These are phyloP conservation scores for Heracleum sosnowskyi DNA, from an alignment of 129 eudicot species.

Conservation along the genomic window DNA sequence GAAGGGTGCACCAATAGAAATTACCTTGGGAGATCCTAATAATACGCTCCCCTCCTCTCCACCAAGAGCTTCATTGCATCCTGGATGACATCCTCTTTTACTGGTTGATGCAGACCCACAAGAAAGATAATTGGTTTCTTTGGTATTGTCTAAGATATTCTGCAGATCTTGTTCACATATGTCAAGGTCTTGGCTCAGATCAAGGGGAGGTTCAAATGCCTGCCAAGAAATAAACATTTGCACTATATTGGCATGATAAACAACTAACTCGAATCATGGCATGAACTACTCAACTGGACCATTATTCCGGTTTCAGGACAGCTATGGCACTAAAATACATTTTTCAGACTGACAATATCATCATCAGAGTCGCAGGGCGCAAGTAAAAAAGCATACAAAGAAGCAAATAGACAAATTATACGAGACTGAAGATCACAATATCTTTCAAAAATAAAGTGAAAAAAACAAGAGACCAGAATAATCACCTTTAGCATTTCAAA, in stretches of 20 bases:
- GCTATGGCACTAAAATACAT: not conserved
- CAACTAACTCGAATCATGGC: not conserved
- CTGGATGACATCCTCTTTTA: slow-evolving; percentile 19
- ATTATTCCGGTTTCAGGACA: not conserved
- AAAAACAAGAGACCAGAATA: not conserved
- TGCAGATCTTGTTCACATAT: slow-evolving; percentile 32
- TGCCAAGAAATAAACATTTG: slow-evolving; percentile 21
- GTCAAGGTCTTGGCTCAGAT: slow-evolving; percentile 63
- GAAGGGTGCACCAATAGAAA: slow-evolving; percentile 11
- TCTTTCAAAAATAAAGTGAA: not conserved
- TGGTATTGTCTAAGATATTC: slow-evolving; percentile 33
- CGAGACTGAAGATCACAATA: not conserved
- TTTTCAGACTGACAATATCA: not conserved
- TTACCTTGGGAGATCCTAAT: slow-evolving; percentile 13
- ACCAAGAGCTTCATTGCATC: slow-evolving; percentile 22
- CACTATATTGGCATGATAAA: not conserved
- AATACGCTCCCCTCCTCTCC: slow-evolving; percentile 22
- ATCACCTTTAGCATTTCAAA: slow-evolving; percentile 86
- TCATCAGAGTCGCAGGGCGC: not conserved
- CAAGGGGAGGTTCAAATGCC: slow-evolving; percentile 97
- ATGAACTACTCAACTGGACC: not conserved
- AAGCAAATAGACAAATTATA: not conserved
- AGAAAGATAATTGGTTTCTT: slow-evolving; percentile 30
- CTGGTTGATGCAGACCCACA: slow-evolving; percentile 40
- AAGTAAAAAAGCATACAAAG: not conserved